A percentile compares a stretch with the other conserved stretches of the same genome.
phyloP scores from a whole-genome alignment of 306 rosid genomes.

The Prunus padus region DNA sequence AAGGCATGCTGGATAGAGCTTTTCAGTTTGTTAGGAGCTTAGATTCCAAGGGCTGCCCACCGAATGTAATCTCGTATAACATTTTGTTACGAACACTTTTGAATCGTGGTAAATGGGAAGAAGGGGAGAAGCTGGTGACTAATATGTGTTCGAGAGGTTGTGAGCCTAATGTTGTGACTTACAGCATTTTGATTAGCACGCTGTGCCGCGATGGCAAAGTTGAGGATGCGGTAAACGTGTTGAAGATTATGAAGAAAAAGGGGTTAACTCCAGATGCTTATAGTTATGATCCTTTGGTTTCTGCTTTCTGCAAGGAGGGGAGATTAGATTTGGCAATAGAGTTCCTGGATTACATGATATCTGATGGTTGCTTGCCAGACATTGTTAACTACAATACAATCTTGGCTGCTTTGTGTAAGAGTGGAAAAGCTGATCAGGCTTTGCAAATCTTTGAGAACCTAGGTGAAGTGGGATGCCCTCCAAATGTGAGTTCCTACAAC shows the following conservation, averaged over 20 bases:
- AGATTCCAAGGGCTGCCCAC: conserved; percentile 53
- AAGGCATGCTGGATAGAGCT: conserved; percentile 70
- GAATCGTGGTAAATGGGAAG: conserved; percentile 60
- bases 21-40: conserved; percentile 48
- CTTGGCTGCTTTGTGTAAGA: conserved; percentile 67
- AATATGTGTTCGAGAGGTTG: conserved; percentile 60
- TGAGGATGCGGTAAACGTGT: conserved; percentile 63
- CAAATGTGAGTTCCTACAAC: conserved; percentile 78
- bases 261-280: conserved; percentile 75
- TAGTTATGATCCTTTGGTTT: conserved; percentile 77
- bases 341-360: conserved; percentile 63
- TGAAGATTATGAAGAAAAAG: conserved; percentile 71
- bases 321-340: conserved; percentile 64
- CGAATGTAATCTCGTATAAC: conserved; percentile 67
- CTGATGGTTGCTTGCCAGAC: conserved; percentile 78
- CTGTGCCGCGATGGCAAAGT: conserved; percentile 64
- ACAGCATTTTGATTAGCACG: conserved; percentile 59
- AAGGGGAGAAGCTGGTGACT: conserved; percentile 55
- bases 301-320: conserved; percentile 70
- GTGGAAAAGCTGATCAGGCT: conserved; percentile 65
- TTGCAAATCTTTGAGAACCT: conserved; percentile 66
- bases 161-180: conserved; percentile 65
- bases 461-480: conserved; percentile 72
- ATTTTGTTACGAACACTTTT: conserved; percentile 57
- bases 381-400: conserved; percentile 75